Base-by-base conservation (phyloP, 495 filamentous ascomycete genomes). In the Delitschia confertaspora region DNA sequence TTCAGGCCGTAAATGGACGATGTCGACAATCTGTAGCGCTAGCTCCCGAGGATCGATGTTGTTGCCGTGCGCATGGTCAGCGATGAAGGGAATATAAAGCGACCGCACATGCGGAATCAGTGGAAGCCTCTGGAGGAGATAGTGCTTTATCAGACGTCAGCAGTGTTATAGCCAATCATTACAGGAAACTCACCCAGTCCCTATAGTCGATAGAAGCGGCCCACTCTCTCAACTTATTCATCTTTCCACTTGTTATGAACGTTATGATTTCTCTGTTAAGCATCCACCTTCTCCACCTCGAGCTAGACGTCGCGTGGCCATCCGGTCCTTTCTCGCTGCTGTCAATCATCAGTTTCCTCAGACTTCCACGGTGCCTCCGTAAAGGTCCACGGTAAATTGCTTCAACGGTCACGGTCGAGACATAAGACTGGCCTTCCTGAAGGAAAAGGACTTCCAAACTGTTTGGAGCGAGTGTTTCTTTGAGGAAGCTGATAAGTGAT, bases 1-100 rank as follows among this genome's bases (percentile, higher is more conserved):
- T 47, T 95, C 88, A 0, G 84, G 82, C n/a, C 87, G 75, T 23
- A 95, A 70, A 31, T 82, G 80, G 42, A 94, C 82, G 19, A 93
- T 83, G 59, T 95, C 85, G 23, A 88, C 68, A 34, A 94, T 76
- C 51, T 93, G 82, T 26, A 85, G 60, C 2, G 85, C 85, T n/a
- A 93, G 70, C 59, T 95, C 88, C 46, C 73, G 74, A 3, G 76
- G 67, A 20, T 78, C 75, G 38, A 72, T 67, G 11, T 63, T 60
- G 37, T 65, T 67, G 6, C 64, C 62, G 29, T 79, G 69, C n/a
- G 75, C 69, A 40, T 75, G 74, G 27, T 83, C 76, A 25, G 72
- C 65, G 22, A 95, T 79, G 54, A 80, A 72, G 2, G 84, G 76
- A 19, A 96, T 75, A 55, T 95, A 80, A 4, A 95, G 69, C 1